Conservation (phyloP, 2,329 filamentous ascomycete genomes). For the Tolypocladium tundrense region DNA sequence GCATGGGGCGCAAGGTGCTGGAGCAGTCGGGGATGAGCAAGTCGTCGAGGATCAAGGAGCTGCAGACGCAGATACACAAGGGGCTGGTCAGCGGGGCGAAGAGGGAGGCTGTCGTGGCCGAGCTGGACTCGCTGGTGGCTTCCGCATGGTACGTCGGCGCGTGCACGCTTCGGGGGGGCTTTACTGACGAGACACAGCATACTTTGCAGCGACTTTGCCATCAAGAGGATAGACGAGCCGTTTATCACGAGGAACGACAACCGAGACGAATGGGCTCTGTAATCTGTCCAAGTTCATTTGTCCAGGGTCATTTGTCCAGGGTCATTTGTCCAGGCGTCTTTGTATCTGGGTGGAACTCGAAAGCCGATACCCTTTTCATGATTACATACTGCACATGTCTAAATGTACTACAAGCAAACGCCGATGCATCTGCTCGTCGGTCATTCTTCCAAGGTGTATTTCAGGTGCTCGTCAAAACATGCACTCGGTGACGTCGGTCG, state of each 20-base stretch:
- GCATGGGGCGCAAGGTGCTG: constrained; percentile 75
- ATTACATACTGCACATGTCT: background rate
- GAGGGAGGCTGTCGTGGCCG: constrained; percentile 73
- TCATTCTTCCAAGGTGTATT: background rate
- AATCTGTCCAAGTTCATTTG: background rate
- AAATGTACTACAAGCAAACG: background rate
- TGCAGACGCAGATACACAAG: constrained; percentile 74
- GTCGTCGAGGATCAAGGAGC: constrained; percentile 69
- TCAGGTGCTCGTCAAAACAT: constrained; percentile 12
- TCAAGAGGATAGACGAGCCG: constrained; percentile 88
- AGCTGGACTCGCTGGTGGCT: constrained; percentile 86
- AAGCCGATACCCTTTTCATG: background rate
- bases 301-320: background rate
- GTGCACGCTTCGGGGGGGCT: background rate
- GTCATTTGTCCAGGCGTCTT: background rate
- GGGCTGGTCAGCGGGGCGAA: constrained; percentile 59
- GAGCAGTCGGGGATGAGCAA: constrained; percentile 69
- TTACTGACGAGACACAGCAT: constrained; percentile 46
- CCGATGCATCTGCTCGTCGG: background rate
- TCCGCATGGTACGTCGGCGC: constrained; percentile 61
- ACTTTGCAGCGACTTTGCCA: constrained; percentile 87
- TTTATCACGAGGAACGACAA: constrained; percentile 71
- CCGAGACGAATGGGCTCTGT: constrained; percentile 69
- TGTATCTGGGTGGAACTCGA: background rate
- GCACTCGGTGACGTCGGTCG: constrained; percentile 26